Evolutionary conservation across 1,284 basidiomycete genomes (phyloP).

Genomic region (Rhodofomes roseus): DNA sequence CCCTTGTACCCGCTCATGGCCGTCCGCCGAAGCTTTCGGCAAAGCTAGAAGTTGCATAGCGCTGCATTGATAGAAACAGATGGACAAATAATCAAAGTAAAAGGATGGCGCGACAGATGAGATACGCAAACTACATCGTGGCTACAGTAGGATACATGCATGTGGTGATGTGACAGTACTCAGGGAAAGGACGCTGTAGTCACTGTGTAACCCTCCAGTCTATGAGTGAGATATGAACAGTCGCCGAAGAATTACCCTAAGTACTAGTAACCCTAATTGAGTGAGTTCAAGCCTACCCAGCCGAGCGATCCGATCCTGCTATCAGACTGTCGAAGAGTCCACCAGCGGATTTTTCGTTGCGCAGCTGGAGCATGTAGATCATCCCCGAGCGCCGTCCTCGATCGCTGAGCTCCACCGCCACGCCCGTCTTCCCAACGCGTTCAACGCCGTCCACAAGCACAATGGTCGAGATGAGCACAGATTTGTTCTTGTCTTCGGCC

Average conservation of each 20-base stretch:
- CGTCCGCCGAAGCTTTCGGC: too few relatives aligned
- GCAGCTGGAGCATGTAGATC: conserved; percentile 95
- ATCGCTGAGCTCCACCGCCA: conserved; percentile 95
- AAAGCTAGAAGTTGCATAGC: not conserved
- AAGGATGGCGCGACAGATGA: not conserved
- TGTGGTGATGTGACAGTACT: not conserved
- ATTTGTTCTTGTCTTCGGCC: conserved; percentile 75
- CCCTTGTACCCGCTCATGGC: too few relatives aligned
- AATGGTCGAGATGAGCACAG: conserved; percentile 89
- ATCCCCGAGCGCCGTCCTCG: conserved; percentile 89
- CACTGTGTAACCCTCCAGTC: not conserved
- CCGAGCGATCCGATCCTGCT: conserved; percentile 68
- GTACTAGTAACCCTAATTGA: not conserved
- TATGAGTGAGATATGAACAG: not conserved
- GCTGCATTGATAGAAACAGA: too few relatives aligned
- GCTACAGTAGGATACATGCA: not conserved
- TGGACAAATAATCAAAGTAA: not conserved
- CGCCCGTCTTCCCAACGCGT: conserved; percentile 94
- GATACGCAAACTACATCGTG: conserved; percentile 1
- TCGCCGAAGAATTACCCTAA: not conserved
- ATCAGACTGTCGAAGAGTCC: conserved; percentile 87
- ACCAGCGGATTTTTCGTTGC: conserved; percentile 83
- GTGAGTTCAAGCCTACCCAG: not conserved
- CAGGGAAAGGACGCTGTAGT: not conserved
- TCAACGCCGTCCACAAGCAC: conserved; percentile 96